A percentile compares a stretch with the other conserved stretches of the same genome.
Conservation (phyloP, 768 basidiomycete species). For the Russula griseocarnosa region DNA sequence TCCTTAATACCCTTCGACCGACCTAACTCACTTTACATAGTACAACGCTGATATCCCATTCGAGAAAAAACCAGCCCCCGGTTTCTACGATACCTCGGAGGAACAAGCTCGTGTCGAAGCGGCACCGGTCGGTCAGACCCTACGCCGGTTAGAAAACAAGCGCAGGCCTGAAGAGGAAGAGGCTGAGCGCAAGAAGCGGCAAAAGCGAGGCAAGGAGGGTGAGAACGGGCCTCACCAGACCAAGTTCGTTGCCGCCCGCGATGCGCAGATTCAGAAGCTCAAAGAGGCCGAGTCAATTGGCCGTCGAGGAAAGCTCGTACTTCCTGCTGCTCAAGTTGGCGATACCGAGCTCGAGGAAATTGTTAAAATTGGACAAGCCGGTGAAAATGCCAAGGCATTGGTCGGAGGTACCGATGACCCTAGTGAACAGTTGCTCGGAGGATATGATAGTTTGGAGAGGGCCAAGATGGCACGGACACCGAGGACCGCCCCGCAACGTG, state of each 20-base stretch:
- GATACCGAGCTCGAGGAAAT: conserved; percentile 96
- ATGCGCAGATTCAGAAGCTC: conserved; percentile 95
- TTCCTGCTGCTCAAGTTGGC: conserved; percentile 90
- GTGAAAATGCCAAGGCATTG: conserved; percentile 82
- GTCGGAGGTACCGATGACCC: conserved; percentile 81
- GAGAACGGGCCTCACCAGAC: conserved; percentile 64
- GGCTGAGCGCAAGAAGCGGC: conserved; percentile 86
- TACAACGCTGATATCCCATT: conserved; percentile 99
- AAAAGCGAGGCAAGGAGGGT: conserved; percentile 72
- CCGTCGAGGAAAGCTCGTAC: conserved; percentile 72
- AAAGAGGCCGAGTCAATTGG: conserved; percentile 97
- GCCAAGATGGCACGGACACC: conserved; percentile 94
- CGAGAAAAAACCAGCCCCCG: conserved; percentile 92
- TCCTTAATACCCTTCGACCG: background rate
- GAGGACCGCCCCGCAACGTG: conserved; percentile 88
- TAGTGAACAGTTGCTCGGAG: conserved; percentile 80
- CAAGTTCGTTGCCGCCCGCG: conserved; percentile 94
- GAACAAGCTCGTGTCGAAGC: conserved; percentile 82
- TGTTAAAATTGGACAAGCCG: conserved; percentile 93
- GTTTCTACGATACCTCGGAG: conserved; percentile 95
- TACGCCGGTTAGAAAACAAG: conserved; percentile 93
- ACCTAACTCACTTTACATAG: conserved; percentile 39
- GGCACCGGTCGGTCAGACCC: conserved; percentile 88
- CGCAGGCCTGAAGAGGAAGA: conserved; percentile 92
- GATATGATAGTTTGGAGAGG: conserved; percentile 85